Evolutionary conservation across 257 asterid genomes (phyloP).

Genomic region (Cruciata laevipes): DNA sequence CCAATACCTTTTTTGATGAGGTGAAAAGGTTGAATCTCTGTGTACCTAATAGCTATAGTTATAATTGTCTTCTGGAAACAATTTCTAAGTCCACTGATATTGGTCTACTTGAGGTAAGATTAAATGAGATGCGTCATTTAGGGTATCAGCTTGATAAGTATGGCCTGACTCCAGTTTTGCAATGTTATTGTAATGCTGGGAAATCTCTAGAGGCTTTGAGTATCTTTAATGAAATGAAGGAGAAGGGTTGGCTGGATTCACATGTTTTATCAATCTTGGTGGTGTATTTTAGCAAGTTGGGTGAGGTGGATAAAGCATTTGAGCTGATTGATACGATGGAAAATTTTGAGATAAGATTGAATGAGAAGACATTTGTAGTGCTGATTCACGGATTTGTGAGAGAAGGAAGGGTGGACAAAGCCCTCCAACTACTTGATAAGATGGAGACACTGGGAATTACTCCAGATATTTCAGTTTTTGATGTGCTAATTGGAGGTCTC

Average conservation of each 20-base stretch:
- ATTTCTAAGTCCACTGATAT: constrained; percentile 45
- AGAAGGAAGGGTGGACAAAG: constrained; percentile 55
- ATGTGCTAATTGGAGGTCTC: constrained; percentile 56
- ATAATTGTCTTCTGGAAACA: constrained; percentile 72
- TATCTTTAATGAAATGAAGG: constrained; percentile 51
- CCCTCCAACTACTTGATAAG: constrained; percentile 53
- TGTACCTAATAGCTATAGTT: constrained; percentile 46
- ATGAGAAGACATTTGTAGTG: constrained; percentile 61
- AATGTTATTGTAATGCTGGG: constrained; percentile 75
- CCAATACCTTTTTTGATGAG: constrained; percentile 63
- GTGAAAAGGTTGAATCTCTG: constrained; percentile 52
- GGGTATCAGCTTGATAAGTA: constrained; percentile 63
- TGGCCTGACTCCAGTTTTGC: constrained; percentile 60
- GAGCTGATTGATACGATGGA: constrained; percentile 66
- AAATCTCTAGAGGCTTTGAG: constrained; percentile 48
- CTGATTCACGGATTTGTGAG: constrained; percentile 74
- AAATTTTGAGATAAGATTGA: constrained; percentile 42
- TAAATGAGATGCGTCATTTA: constrained; percentile 52
- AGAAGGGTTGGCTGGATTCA: constrained; percentile 68
- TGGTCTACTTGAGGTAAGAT: constrained; percentile 50
- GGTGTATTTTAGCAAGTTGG: constrained; percentile 56
- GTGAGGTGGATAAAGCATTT: constrained; percentile 65
- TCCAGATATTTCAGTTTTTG: constrained; percentile 60
- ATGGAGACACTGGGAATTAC: constrained; percentile 45
- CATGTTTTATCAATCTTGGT: constrained; percentile 55